Evolutionary conservation across 768 basidiomycete species (phyloP).

Genomic region (Kwoniella shandongensis): DNA sequence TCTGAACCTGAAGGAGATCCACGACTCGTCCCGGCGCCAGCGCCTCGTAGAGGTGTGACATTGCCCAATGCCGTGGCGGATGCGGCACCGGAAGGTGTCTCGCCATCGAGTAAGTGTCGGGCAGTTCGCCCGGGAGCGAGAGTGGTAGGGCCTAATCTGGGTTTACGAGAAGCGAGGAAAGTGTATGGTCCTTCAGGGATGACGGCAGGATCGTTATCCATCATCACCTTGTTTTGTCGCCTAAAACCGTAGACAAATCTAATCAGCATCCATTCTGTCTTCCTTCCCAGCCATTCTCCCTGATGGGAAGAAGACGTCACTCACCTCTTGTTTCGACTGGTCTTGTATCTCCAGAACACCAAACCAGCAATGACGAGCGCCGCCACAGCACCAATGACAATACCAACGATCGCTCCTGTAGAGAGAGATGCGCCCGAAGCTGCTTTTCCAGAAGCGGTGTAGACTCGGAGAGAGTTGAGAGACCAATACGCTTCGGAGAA

Average conservation of each 20-base stretch:
- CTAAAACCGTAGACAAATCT: not conserved
- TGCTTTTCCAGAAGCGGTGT: constrained; percentile 50
- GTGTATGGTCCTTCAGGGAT: constrained; percentile 14
- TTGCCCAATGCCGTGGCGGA: no score
- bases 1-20: no score
- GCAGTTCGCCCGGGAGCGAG: constrained; percentile 36
- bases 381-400: constrained; percentile 35
- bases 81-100: constrained; percentile 24
- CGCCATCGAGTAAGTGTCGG: constrained; percentile 30
- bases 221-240: not conserved
- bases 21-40: no score
- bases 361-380: constrained; percentile 19
- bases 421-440: constrained; percentile 24
- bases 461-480: constrained; percentile 64
- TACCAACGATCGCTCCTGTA: constrained; percentile 40
- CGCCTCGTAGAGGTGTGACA: no score
- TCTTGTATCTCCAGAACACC: constrained; percentile 24
- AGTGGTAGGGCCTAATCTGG: constrained; percentile 25
- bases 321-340: constrained; percentile 17
- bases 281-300: no score
- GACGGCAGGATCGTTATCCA: no score
- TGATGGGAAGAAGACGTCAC: constrained; percentile 1
- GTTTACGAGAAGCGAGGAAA: constrained; percentile 20
- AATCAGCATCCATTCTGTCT: no score
- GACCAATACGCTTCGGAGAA: constrained; percentile 71